Conservation (phyloP, 176 grass and related monocot genomes). For the Oryza punctata region DNA sequence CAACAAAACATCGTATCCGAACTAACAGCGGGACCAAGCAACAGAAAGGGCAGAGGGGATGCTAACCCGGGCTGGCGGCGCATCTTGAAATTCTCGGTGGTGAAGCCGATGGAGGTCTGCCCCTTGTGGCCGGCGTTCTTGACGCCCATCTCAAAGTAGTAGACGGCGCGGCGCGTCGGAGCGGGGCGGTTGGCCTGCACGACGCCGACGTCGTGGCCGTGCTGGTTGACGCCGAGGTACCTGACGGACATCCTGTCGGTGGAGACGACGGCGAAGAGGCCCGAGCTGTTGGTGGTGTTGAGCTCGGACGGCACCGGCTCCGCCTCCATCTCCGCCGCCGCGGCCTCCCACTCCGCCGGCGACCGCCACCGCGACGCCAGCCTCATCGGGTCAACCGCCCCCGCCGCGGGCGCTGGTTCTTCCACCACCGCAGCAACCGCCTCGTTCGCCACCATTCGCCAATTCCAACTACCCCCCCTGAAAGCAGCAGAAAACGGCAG, state of each 20-base stretch:
- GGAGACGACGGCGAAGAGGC: constrained; percentile 80
- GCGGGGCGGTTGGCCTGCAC: constrained; percentile 83
- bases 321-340: constrained; percentile 57
- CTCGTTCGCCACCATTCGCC: constrained; percentile 56
- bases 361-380: constrained; percentile 77
- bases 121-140: constrained; percentile 74
- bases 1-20: background rate
- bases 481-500: background rate
- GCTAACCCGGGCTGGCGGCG: constrained; percentile 78
- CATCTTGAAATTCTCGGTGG: constrained; percentile 83
- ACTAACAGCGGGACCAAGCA: background rate
- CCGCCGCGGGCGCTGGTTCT: constrained; percentile 8
- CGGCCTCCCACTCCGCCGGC: constrained; percentile 55
- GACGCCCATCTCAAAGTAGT: constrained; percentile 95
- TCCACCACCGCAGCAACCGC: constrained; percentile 13
- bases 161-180: constrained; percentile 62
- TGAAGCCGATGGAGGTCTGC: constrained; percentile 81
- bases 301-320: constrained; percentile 83
- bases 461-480: constrained; percentile 4
- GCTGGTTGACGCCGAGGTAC: constrained; percentile 58
- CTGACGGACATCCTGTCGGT: constrained; percentile 81
- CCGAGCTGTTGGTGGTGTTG: constrained; percentile 97
- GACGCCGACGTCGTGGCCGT: constrained; percentile 88
- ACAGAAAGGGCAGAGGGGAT: constrained; percentile 9
- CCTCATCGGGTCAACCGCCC: constrained; percentile 51